A percentile compares a stretch with the other conserved stretches of the same genome.
Evolutionary conservation across 495 filamentous ascomycete genomes (phyloP).

Genomic region (Chaetomidium leptoderma): DNA sequence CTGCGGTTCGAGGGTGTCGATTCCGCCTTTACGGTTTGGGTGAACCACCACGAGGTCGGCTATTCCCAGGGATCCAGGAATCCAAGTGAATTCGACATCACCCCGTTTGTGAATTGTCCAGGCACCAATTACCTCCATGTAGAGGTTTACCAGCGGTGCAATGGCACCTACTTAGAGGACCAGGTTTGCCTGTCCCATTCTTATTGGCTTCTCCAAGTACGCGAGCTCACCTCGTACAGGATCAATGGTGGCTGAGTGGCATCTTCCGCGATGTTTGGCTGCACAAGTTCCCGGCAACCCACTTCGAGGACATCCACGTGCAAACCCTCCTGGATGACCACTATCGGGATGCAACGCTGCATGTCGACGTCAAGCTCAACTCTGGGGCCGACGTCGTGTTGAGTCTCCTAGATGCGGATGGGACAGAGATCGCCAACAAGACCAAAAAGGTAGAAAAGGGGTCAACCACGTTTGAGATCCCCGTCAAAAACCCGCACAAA

Average conservation of each 20-base stretch:
- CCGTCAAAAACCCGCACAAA: constrained; percentile 47
- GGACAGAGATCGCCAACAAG: constrained; percentile 24
- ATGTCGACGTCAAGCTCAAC: constrained; percentile 44
- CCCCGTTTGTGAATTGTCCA: constrained; percentile 41
- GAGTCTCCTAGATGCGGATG: constrained; percentile 35
- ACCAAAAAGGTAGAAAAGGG: constrained; percentile 15
- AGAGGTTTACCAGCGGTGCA: constrained; percentile 62
- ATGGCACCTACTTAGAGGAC: constrained; percentile 66
- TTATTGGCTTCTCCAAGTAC: background rate
- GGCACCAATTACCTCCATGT: constrained; percentile 54
- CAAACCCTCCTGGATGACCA: constrained; percentile 52
- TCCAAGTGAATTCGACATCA: constrained; percentile 64
- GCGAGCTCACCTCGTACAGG: constrained; percentile 24
- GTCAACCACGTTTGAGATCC: constrained; percentile 26
- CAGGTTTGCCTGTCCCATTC: constrained; percentile 36
- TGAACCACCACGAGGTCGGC: constrained; percentile 60
- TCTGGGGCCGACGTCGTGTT: constrained; percentile 27
- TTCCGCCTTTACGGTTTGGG: constrained; percentile 62
- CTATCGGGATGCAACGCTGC: constrained; percentile 53
- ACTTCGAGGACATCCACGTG: constrained; percentile 58
- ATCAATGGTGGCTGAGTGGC: constrained; percentile 57
- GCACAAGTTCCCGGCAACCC: constrained; percentile 53
- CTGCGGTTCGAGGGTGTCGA: constrained; percentile 69
- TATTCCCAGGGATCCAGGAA: constrained; percentile 67
- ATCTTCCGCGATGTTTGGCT: constrained; percentile 70